These are phyloP conservation scores for Erysimum cheiri DNA, from an alignment of 441 rosid genomes.

Conservation along the genomic window DNA sequence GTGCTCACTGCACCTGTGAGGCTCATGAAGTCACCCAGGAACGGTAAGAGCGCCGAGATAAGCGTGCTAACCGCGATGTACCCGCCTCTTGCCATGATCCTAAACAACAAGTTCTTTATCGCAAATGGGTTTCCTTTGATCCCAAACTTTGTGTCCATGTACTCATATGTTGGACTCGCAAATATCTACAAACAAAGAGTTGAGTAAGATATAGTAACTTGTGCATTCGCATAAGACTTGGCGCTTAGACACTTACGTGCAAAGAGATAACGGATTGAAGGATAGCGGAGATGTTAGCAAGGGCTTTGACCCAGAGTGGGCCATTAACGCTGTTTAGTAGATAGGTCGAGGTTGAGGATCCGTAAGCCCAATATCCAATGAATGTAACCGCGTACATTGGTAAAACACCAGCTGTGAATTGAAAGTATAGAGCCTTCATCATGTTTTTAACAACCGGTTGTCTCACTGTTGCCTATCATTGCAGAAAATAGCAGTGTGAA, in stretches of 20 bases:
- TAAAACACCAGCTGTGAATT: conserved; percentile 72
- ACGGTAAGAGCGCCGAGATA: conserved; percentile 83
- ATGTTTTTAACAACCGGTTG: conserved; percentile 78
- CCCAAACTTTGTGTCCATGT: conserved; percentile 79
- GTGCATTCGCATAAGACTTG: not conserved
- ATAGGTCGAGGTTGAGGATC: conserved; percentile 69
- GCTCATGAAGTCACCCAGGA: conserved; percentile 89
- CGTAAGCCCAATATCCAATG: conserved; percentile 97
- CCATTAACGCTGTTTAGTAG: conserved; percentile 75
- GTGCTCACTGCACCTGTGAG: conserved; percentile 90
- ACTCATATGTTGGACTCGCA: conserved; percentile 92
- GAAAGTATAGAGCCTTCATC: conserved; percentile 87
- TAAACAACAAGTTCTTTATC: conserved; percentile 59
- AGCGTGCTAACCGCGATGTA: conserved; percentile 74
- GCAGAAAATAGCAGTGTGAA: not conserved
- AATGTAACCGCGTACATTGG: conserved; percentile 79
- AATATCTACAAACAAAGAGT: conserved; percentile 59
- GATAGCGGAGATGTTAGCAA: conserved; percentile 81
- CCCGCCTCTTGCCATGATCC: conserved; percentile 75
- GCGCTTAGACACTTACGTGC: conserved; percentile 54
- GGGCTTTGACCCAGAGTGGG: conserved; percentile 80
- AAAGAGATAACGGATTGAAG: conserved; percentile 85
- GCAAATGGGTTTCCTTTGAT: conserved; percentile 73
- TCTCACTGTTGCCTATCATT: conserved; percentile 82
- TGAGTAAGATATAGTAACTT: not conserved